phyloP scores from a whole-genome alignment of 2,329 filamentous ascomycete genomes.

The Aspergillus sp. region DNA sequence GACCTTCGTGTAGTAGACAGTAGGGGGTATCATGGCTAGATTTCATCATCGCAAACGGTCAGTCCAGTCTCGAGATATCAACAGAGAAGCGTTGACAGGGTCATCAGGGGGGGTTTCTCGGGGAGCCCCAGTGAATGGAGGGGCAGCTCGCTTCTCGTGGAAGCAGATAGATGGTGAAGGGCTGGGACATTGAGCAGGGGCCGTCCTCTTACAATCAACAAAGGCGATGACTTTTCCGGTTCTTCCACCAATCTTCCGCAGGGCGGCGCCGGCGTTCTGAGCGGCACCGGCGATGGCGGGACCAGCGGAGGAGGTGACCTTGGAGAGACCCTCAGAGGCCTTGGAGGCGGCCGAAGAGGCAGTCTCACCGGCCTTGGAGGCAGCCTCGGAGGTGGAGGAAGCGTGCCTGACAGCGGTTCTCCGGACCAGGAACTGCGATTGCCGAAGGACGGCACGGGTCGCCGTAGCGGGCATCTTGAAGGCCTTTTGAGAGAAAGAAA shows the following conservation, averaged over 20 bases:
- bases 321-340: constrained; percentile 79
- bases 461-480: constrained; percentile 44
- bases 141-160: too few relatives aligned
- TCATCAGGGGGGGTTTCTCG: too few relatives aligned
- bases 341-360: constrained; percentile 51
- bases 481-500: constrained; percentile 22
- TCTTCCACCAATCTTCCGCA: constrained; percentile 77
- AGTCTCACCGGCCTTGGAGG: constrained; percentile 45
- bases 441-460: constrained; percentile 46
- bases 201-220: constrained; percentile 71
- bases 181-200: constrained; percentile 4
- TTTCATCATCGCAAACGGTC: constrained; percentile 17
- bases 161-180: too few relatives aligned
- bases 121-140: too few relatives aligned
- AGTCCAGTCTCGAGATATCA: constrained; percentile 13
- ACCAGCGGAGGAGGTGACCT: constrained; percentile 76
- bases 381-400: constrained; percentile 46
- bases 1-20: constrained; percentile 90
- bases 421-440: constrained; percentile 48
- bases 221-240: constrained; percentile 76
- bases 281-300: constrained; percentile 73
- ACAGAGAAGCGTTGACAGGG: too few relatives aligned
- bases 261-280: constrained; percentile 62
- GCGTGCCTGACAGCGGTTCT: constrained; percentile 47
- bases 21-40: constrained; percentile 77